Conservation (phyloP, 768 basidiomycete species). For the Serendipita vermifera region DNA sequence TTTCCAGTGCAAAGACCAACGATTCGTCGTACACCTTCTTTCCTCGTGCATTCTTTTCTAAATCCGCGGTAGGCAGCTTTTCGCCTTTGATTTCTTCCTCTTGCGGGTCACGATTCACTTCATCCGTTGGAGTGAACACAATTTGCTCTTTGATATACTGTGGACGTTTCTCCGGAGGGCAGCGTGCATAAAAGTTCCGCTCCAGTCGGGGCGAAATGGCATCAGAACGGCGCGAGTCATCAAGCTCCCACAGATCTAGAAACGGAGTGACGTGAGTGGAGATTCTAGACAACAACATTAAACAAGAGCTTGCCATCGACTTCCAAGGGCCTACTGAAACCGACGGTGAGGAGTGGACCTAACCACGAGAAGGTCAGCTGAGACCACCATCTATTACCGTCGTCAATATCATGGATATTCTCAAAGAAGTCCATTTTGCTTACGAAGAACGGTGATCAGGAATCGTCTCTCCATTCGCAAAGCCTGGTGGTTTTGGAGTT, state of each 20-base stretch:
- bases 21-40: slow-evolving; percentile 8
- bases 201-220: slow-evolving; percentile 33
- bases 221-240: slow-evolving; percentile 26
- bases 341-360: slow-evolving; percentile 40
- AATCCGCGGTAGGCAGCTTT: background rate
- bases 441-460: background rate
- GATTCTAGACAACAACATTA: background rate
- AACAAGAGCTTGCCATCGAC: slow-evolving; percentile 33
- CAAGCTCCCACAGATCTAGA: slow-evolving; percentile 44
- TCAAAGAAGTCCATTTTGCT: background rate
- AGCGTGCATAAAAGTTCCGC: slow-evolving; percentile 35
- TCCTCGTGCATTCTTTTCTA: background rate
- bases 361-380: slow-evolving; percentile 42
- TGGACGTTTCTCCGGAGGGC: slow-evolving; percentile 36
- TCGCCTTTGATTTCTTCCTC: background rate
- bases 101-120: background rate
- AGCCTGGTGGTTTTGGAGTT: background rate
- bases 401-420: background rate
- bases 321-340: slow-evolving; percentile 44
- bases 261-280: background rate
- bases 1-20: slow-evolving; percentile 7
- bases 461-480: background rate
- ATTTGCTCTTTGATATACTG: background rate
- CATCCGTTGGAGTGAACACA: background rate
- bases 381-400: slow-evolving; percentile 29